A percentile compares a stretch with the other conserved stretches of the same genome.
Evolutionary conservation across 768 basidiomycete species (phyloP).

Genomic region (Phanerochaete carnosa): DNA sequence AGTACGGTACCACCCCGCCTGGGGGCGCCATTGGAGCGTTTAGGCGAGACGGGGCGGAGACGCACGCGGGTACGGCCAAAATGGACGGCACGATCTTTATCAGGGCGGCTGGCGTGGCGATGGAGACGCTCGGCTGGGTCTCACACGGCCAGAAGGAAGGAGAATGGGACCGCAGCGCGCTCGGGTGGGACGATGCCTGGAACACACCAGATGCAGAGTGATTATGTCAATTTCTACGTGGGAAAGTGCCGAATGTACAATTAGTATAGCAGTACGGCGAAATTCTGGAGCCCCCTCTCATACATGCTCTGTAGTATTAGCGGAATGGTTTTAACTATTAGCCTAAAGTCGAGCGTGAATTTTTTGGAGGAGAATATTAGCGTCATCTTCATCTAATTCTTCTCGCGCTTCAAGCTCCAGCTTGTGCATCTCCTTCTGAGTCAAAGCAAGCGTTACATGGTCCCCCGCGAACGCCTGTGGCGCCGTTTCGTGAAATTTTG

Average conservation of each 20-base stretch:
- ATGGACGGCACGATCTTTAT: conserved; percentile 58
- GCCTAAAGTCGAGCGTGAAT: conserved; percentile 35
- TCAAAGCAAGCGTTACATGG: conserved; percentile 29
- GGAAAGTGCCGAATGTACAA: not conserved
- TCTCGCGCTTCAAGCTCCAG: conserved; percentile 55
- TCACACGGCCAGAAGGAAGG: conserved; percentile 46
- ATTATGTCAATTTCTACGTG: too few relatives aligned
- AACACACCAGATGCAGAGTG: conserved; percentile 25
- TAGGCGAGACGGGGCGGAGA: conserved; percentile 38
- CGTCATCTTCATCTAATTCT: conserved; percentile 61
- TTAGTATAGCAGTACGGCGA: not conserved
- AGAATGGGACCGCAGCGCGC: conserved; percentile 52
- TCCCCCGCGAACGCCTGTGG: conserved; percentile 11
- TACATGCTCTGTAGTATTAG: not conserved
- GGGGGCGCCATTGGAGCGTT: conserved; percentile 26
- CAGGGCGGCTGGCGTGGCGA: conserved; percentile 52
- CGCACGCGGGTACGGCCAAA: conserved; percentile 37
- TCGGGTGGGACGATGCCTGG: conserved; percentile 65
- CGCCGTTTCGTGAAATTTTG: conserved; percentile 33
- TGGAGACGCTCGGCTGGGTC: conserved; percentile 57
- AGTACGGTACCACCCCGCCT: not conserved
- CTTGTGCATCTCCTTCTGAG: conserved; percentile 54
- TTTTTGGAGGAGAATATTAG: conserved; percentile 37
- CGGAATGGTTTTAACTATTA: not conserved
- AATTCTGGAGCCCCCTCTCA: not conserved